Evolutionary conservation across 306 rosid species (phyloP), one percentile per base, ranked within the genome.

Genomic region (Trifolium repens): DNA sequence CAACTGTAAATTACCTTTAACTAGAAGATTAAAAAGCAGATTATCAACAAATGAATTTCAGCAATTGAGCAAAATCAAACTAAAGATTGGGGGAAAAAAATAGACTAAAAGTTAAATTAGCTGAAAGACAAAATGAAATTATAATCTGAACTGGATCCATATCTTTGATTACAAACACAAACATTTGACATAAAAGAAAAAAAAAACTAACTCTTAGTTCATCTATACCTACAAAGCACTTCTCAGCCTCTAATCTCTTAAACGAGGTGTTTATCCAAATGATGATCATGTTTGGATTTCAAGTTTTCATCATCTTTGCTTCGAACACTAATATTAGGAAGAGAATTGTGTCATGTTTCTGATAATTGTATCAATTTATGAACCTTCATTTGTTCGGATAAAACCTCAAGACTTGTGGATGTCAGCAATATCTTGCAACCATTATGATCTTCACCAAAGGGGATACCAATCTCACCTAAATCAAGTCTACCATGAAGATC

Each of bases 371-470:
- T 67, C 55, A 67, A 22, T 44, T 43, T 67, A 44, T 67, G 37
- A 67, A 16, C 27, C 43, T 34, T 16, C 47, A 34, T 70, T 34
- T 50, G 7, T 42, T 52, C 1, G 8, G 63, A 34, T 1, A 50
- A 17, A 27, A 70, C 62, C 65, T 53, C 15, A 3, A 35, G 0
- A 70, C 1, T 53, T 35, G 37, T 1, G 9, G 64, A 71, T 35
- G 65, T 35, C 8, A 71, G 2, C 43, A 71, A 35, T 53, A 71
- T 19, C 24, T 53, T 53, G 52, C 65, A 53, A 34, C 75, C 75
- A 4, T 49, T 69, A 52, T 69, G 62, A 70, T 53, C 49, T 34
- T 22, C 35, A 8, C 65, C 52, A 53, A 37, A 53, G 7, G 52
- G 65, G 8, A 53, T 54, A 37, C 75, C 75, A 22, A 71, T 12